Base-by-base conservation (phyloP, 345 rosid genomes). In the Clarkia xantiana region DNA sequence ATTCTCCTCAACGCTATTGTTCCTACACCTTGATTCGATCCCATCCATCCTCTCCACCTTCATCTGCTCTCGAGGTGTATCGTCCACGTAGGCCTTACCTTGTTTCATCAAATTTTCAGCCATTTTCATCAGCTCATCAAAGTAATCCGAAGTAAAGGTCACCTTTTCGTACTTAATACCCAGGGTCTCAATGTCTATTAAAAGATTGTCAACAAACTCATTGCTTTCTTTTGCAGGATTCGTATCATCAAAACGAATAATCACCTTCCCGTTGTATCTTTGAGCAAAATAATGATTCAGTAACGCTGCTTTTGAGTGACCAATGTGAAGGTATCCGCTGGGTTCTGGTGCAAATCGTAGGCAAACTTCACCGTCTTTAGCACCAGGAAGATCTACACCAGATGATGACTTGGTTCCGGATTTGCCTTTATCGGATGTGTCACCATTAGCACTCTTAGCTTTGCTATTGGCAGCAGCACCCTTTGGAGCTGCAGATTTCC, bases 331-430 rank as follows among this genome's bases (percentile, higher is more conserved):
- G 71, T 63, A 91, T 41, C 98, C 96, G 10, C 96, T 86, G 38
- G 98, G 96, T 52, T 91, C 96, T 8, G 98, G 98, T 6, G 98
- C 96, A 72, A 91, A 91, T 41, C 95, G 74, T 65, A 91, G 65
- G 7, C 71, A 58, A 38, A 91, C 95, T 67, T 80, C 76, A 56
- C 98, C 94, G 41, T 78, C 19, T 54, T 80, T 90, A 63, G 95
- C 95, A 56, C 65, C 74, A 0, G 96, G 96, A 65, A 91, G 80
- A 65, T 83, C 86, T 8, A 91, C 71, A 67, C 78, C 90, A 53
- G 62, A 44, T 15, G 78, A 54, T 18, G 78, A 16, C 61, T 57
- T 61, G 60, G 45, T 67, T 42, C 50, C 54, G 12, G 63, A 63
- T 61, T 81, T 91, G 2, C 73, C 85, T 72, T 75, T 81, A 40